A percentile compares a stretch with the other conserved stretches of the same genome.
Evolutionary conservation across 768 basidiomycete genomes (phyloP).

Genomic region (Pleurotus ostreatus): DNA sequence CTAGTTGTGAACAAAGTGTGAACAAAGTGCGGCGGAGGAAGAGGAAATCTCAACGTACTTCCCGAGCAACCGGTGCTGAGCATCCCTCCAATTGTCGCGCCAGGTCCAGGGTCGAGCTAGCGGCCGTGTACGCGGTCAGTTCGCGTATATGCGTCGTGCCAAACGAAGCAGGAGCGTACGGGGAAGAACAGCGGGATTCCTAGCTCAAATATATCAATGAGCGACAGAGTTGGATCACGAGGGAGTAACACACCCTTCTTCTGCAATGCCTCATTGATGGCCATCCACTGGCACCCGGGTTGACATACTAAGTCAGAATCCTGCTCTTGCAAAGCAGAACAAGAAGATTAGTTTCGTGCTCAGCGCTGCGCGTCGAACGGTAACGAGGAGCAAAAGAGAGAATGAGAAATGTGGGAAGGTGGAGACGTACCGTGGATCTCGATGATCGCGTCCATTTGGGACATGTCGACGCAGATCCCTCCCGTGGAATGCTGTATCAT

Average conservation of each 20-base stretch:
- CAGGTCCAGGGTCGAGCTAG: conserved; percentile 73
- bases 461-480: conserved; percentile 78
- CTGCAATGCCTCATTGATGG: conserved; percentile 63
- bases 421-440: conserved; percentile 56
- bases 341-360: too few species aligned
- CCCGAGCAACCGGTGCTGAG: conserved; percentile 84
- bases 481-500: conserved; percentile 33
- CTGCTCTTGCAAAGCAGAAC: conserved; percentile 36
- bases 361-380: too few species aligned
- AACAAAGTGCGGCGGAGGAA: conserved; percentile 7
- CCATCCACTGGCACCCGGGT: conserved; percentile 67
- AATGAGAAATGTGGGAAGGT: background rate
- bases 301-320: conserved; percentile 77
- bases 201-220: conserved; percentile 34
- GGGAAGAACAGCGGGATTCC: conserved; percentile 84
- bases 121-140: background rate
- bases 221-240: background rate
- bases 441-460: conserved; percentile 73
- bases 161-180: conserved; percentile 27
- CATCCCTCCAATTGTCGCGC: conserved; percentile 85
- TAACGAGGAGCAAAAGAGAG: background rate
- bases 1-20: conserved; percentile 23
- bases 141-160: background rate
- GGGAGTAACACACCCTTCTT: conserved; percentile 41
- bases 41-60: conserved; percentile 38